Evolutionary conservation across 75 land plant species (phyloP), one percentile per base, ranked within the genome.

Genomic region (Pinus taeda): DNA sequence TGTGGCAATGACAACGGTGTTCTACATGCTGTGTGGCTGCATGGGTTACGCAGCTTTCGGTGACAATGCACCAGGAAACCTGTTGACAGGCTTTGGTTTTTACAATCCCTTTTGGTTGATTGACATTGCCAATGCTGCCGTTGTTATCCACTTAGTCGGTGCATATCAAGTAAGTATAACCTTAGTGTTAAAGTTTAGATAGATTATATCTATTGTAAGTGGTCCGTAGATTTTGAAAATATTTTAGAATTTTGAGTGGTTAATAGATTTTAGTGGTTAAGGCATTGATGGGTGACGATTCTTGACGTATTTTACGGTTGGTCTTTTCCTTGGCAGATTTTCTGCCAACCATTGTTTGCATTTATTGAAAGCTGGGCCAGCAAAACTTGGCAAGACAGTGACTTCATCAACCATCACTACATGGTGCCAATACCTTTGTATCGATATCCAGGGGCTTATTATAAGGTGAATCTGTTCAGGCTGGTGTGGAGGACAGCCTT

Each of bases 401-500:
- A 26, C 0, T 75, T 88, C 77, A 70, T 85, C 71, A 77, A 60
- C 57, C 78, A 69, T 60, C 83, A 87, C 22, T 70, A 76, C 75
- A 15, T 3, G 1, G 29, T 87, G 66, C 56, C 71, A 1, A 42
- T 79, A 42, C 71, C 81, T 2, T 75, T n/a, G 14, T n/a, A n/a
- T n/a, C n/a, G n/a, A n/a, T n/a, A n/a, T n/a, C n/a, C n/a, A n/a
- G 49, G 71, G 71, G 18, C n/a, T 5, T 20, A 20, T 4, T 42
- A 42, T 21, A 69, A 69, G 0, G 80, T 90, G 65, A 90, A 81
- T 77, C 72, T 85, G 69, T 89, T 89, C 76, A 69, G 89, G 45
- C 53, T 91, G 7, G 76, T 82, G 7, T 87, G 88, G 90, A 78
- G 92, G 72, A 81, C 92, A 17, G 13, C 67, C 13, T 92, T 89